Evolutionary conservation across 2,329 filamentous ascomycete genomes (phyloP).

Genomic region (Fusarium liriodendri): DNA sequence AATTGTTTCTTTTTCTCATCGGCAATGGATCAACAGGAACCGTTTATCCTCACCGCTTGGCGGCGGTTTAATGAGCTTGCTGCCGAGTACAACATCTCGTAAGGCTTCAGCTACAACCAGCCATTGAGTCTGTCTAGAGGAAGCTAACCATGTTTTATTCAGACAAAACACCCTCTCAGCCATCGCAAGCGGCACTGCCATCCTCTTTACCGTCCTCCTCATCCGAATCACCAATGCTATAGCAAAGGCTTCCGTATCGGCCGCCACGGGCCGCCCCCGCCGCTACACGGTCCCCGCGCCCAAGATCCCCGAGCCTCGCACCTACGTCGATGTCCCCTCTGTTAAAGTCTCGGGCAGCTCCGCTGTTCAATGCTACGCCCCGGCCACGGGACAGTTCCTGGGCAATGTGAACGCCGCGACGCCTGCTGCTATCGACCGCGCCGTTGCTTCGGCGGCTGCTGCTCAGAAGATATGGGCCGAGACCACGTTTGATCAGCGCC

Average conservation of each 20-base stretch:
- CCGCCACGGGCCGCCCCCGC: constrained; percentile 56
- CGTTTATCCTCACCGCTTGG: constrained; percentile 35
- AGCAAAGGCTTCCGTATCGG: constrained; percentile 34
- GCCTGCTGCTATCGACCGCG: constrained; percentile 80
- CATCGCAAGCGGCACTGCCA: constrained; percentile 43
- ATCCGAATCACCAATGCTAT: constrained; percentile 43
- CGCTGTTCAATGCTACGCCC: constrained; percentile 86
- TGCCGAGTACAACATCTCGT: constrained; percentile 42
- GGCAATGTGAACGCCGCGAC: constrained; percentile 83
- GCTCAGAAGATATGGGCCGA: constrained; percentile 83
- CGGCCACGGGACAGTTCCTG: constrained; percentile 87
- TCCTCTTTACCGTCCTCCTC: constrained; percentile 47
- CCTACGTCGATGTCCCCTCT: constrained; percentile 67
- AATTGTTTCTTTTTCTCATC: not conserved
- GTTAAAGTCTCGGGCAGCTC: constrained; percentile 75
- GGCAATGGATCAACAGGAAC: constrained; percentile 34
- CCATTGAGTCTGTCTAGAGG: constrained; percentile 7
- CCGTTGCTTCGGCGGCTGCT: constrained; percentile 76
- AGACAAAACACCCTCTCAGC: constrained; percentile 46
- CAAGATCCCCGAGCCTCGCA: constrained; percentile 67
- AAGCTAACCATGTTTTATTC: constrained; percentile 4
- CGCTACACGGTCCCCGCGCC: constrained; percentile 72
- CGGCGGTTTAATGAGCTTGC: constrained; percentile 34
- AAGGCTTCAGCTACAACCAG: constrained; percentile 10
- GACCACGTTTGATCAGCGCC: constrained; percentile 82